Conservation (phyloP, 1,284 basidiomycete species). For the Cutaneotrichosporon dermatis region DNA sequence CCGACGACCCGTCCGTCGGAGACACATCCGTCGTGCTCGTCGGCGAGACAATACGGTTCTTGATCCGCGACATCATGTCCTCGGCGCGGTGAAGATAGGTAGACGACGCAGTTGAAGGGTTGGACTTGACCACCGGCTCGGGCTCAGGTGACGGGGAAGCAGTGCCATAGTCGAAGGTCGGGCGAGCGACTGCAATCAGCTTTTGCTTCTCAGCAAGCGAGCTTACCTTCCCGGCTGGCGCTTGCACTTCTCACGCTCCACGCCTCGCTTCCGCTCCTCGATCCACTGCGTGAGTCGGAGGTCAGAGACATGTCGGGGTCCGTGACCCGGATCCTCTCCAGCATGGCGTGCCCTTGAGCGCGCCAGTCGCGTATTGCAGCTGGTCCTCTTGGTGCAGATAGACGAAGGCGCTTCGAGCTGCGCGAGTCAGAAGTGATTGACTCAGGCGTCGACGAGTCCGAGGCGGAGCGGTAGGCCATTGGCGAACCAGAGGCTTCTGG, state of each 20-base stretch:
- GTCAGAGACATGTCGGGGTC: constrained; percentile 27
- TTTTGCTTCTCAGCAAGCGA: background rate
- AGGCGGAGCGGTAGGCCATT: constrained; percentile 2
- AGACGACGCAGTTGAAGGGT: constrained; percentile 44
- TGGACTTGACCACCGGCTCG: constrained; percentile 26
- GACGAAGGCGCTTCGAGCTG: constrained; percentile 33
- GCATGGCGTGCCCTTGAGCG: constrained; percentile 36
- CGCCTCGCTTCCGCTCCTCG: constrained; percentile 1
- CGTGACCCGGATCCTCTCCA: constrained; percentile 41
- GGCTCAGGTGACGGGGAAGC: constrained; percentile 3
- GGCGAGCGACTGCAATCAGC: constrained; percentile 18
- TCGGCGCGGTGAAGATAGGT: constrained; percentile 69
- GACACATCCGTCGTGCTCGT: constrained; percentile 22
- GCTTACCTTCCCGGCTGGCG: constrained; percentile 10
- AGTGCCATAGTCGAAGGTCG: constrained; percentile 25
- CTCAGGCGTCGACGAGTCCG: constrained; percentile 6
- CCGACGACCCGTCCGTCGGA: background rate
- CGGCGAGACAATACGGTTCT: constrained; percentile 49
- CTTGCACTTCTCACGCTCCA: background rate
- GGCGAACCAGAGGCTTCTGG: constrained; percentile 9
- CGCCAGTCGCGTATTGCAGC: constrained; percentile 31
- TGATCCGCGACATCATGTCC: constrained; percentile 75
- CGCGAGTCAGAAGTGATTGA: constrained; percentile 26
- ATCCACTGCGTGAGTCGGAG: background rate
- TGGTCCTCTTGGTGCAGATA: constrained; percentile 24